Percentiles rank a stretch among this genome's conserved stretches.
These are phyloP conservation scores for Starmerella scarabaei DNA, from an alignment of 805 yeast genomes.

Conservation along the genomic window DNA sequence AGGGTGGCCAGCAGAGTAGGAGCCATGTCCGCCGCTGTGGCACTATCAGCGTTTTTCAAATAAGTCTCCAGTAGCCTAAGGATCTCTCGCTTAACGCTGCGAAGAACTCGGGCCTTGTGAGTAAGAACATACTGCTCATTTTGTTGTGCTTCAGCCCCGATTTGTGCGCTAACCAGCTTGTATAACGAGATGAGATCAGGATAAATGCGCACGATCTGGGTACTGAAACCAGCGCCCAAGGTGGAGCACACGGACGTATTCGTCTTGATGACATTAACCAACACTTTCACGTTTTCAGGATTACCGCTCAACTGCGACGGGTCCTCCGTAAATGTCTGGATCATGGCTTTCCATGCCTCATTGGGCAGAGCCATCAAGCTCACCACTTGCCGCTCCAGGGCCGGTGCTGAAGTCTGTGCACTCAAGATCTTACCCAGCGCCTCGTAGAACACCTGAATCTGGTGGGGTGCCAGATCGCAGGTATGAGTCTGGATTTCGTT, in stretches of 20 bases:
- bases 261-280: constrained; percentile 88
- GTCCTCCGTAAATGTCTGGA: constrained; percentile 70
- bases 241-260: constrained; percentile 93
- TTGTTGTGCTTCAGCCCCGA: constrained; percentile 58
- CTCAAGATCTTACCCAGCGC: constrained; percentile 91
- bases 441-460: constrained; percentile 92
- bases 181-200: constrained; percentile 81
- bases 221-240: constrained; percentile 78
- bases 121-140: constrained; percentile 78
- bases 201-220: constrained; percentile 78
- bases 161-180: constrained; percentile 76
- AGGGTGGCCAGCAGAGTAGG: constrained; percentile 75
- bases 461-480: constrained; percentile 89
- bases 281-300: constrained; percentile 74
- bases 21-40: constrained; percentile 67
- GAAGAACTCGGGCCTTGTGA: constrained; percentile 84
- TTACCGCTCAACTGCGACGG: constrained; percentile 58
- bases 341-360: constrained; percentile 85
- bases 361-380: constrained; percentile 81
- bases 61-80: constrained; percentile 80
- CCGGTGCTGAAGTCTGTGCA: constrained; percentile 61
- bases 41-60: constrained; percentile 71
- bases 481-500: constrained; percentile 72
- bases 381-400: constrained; percentile 53
- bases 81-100: constrained; percentile 92